Conservation (phyloP, 176 grass and related monocot genomes). For the Oryza coarctata region DNA sequence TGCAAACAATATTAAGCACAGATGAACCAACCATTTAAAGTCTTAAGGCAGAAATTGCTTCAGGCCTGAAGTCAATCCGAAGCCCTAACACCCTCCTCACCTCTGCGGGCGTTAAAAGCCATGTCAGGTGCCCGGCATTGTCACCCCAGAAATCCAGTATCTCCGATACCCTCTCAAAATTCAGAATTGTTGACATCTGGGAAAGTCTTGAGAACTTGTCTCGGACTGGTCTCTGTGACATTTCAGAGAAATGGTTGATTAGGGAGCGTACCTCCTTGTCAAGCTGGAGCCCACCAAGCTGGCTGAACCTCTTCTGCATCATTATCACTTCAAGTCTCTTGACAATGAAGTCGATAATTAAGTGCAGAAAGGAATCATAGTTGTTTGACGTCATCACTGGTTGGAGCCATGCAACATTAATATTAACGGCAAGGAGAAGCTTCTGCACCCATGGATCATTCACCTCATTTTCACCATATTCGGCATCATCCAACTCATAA, state of each 20-base stretch:
- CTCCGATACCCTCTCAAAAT: conserved; percentile 88
- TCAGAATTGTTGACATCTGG: conserved; percentile 89
- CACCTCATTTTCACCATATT: conserved; percentile 89
- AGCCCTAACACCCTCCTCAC: conserved; percentile 83
- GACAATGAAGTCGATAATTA: conserved; percentile 87
- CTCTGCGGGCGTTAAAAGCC: conserved; percentile 89
- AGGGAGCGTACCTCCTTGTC: conserved; percentile 84
- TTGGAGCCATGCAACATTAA: conserved; percentile 78
- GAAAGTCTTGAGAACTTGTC: conserved; percentile 94
- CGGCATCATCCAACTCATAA: conserved; percentile 78
- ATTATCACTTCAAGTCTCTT: conserved; percentile 97
- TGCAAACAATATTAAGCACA: conserved; percentile 23
- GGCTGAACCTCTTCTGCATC: conserved; percentile 97
- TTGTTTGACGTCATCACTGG: conserved; percentile 82
- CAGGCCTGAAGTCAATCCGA: conserved; percentile 83
- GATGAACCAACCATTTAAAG: conserved; percentile 49
- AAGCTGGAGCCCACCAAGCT: conserved; percentile 86
- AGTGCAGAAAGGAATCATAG: conserved; percentile 82
- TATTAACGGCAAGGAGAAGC: conserved; percentile 76
- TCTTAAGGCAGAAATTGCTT: conserved; percentile 88
- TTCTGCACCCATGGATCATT: conserved; percentile 94
- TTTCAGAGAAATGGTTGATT: conserved; percentile 95
- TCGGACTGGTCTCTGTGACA: conserved; percentile 81
- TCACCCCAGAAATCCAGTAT: conserved; percentile 98
- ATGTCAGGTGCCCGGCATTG: conserved; percentile 92